Conservation (phyloP, 225 moss, liverwort and hornwort genomes). For the Asterella californica region DNA sequence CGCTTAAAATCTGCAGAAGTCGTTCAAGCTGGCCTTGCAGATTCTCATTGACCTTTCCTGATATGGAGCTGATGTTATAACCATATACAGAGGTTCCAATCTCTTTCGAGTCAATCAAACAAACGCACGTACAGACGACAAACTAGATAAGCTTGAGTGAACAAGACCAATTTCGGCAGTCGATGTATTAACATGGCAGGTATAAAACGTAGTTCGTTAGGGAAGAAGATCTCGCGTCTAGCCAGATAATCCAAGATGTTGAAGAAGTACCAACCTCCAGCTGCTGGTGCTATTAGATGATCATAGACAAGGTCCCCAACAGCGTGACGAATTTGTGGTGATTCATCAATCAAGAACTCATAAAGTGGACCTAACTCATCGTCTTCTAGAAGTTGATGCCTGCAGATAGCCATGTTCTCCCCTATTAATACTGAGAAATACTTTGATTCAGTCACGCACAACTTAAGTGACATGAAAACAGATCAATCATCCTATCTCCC, state of each 20-base stretch:
- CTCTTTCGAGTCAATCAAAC: neutral
- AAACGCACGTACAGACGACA: neutral
- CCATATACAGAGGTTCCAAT: too few relatives aligned
- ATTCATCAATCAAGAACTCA: conserved; percentile 90
- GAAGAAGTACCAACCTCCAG: conserved; percentile 61
- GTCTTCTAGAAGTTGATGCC: conserved; percentile 90
- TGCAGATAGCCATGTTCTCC: conserved; percentile 22
- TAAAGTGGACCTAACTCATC: conserved; percentile 86
- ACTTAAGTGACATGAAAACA: neutral
- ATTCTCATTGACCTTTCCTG: conserved; percentile 67
- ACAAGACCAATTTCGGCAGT: neutral
- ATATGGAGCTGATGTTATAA: neutral
- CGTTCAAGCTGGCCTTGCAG: conserved; percentile 75
- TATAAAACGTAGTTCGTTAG: neutral
- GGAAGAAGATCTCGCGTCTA: neutral
- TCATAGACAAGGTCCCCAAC: conserved; percentile 96
- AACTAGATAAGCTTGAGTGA: neutral
- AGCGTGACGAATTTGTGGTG: conserved; percentile 94
- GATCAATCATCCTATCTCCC: neutral
- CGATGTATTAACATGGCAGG: neutral
- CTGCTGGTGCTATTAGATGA: conserved; percentile 81
- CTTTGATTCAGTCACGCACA: neutral
- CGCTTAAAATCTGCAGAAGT: conserved; percentile 78
- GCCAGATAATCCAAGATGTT: neutral
- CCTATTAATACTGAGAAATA: neutral